A percentile compares a stretch with the other conserved stretches of the same genome.
These are phyloP conservation scores for Candida albicans DNA, from an alignment of 1,139 yeast species.

Conservation along the genomic window DNA sequence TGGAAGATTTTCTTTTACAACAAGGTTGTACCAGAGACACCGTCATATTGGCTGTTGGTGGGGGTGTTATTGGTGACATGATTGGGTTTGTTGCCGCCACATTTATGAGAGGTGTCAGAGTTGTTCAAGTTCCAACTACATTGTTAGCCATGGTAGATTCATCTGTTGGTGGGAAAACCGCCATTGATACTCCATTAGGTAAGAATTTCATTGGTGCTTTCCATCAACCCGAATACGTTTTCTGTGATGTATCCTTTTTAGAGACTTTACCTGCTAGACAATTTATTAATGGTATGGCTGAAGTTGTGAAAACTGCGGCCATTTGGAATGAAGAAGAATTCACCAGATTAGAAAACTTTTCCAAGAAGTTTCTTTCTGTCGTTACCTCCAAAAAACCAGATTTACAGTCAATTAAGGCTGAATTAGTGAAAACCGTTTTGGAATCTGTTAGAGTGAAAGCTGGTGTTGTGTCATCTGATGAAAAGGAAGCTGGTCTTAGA, in stretches of 20 bases:
- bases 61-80: slow-evolving; percentile 99
- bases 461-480: slow-evolving; percentile 89
- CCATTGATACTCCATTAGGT: slow-evolving; percentile 96
- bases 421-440: slow-evolving; percentile 73
- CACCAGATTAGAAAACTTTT: slow-evolving; percentile 74
- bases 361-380: slow-evolving; percentile 64
- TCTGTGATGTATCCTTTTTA: slow-evolving; percentile 85
- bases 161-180: slow-evolving; percentile 97
- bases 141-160: slow-evolving; percentile 97
- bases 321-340: slow-evolving; percentile 94
- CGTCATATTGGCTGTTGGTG: slow-evolving; percentile 92
- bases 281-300: slow-evolving; percentile 98
- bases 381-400: slow-evolving; percentile 51
- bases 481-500: slow-evolving; percentile 92
- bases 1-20: slow-evolving; percentile 85
- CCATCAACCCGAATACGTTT: slow-evolving; percentile 91
- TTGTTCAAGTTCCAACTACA: slow-evolving; percentile 92
- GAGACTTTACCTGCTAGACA: slow-evolving; percentile 90
- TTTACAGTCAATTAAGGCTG: slow-evolving; percentile 65
- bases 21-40: slow-evolving; percentile 96
- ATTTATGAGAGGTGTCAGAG: slow-evolving; percentile 97
- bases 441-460: slow-evolving; percentile 93
- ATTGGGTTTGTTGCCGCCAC: slow-evolving; percentile 98
- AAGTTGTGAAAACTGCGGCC: slow-evolving; percentile 96
- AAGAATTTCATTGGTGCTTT: slow-evolving; percentile 96